Conservation (phyloP, 495 filamentous ascomycete genomes). For the Neurospora sp. region DNA sequence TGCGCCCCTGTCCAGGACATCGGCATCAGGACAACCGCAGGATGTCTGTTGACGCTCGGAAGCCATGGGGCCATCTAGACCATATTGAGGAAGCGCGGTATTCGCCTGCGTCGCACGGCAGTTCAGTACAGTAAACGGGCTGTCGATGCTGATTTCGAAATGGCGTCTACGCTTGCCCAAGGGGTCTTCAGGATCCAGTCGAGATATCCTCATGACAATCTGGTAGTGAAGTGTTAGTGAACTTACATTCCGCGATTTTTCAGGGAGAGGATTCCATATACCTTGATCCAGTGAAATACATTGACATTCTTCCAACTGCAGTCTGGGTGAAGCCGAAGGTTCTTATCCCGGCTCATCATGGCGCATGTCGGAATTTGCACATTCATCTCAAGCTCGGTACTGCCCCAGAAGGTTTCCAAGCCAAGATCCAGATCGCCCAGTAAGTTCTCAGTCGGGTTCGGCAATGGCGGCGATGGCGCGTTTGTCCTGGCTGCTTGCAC, state of each 20-base stretch:
- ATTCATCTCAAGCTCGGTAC: slow-evolving; percentile 95
- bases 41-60: slow-evolving; percentile 39
- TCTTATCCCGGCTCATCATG: slow-evolving; percentile 72
- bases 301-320: slow-evolving; percentile 95
- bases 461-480: slow-evolving; percentile 28
- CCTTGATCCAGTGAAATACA: slow-evolving; percentile 99
- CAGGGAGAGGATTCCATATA: slow-evolving; percentile 28
- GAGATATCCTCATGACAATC: slow-evolving; percentile 95
- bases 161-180: slow-evolving; percentile 70
- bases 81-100: slow-evolving; percentile 78
- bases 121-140: slow-evolving; percentile 89
- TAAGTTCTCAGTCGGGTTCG: slow-evolving; percentile 53
- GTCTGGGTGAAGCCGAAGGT: slow-evolving; percentile 72
- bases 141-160: slow-evolving; percentile 98
- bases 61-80: slow-evolving; percentile 41
- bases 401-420: slow-evolving; percentile 57
- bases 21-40: slow-evolving; percentile 71
- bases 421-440: slow-evolving; percentile 67
- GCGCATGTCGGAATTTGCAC: slow-evolving; percentile 91
- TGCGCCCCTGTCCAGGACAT: slow-evolving; percentile 30
- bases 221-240: slow-evolving; percentile 29
- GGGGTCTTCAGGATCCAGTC: slow-evolving; percentile 70
- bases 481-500: slow-evolving; percentile 25
- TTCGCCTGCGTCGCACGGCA: slow-evolving; percentile 91
- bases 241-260: background rate